A percentile compares a stretch with the other conserved stretches of the same genome.
Evolutionary conservation across 257 asterid species (phyloP).

Genomic region (Eustoma russellianum): DNA sequence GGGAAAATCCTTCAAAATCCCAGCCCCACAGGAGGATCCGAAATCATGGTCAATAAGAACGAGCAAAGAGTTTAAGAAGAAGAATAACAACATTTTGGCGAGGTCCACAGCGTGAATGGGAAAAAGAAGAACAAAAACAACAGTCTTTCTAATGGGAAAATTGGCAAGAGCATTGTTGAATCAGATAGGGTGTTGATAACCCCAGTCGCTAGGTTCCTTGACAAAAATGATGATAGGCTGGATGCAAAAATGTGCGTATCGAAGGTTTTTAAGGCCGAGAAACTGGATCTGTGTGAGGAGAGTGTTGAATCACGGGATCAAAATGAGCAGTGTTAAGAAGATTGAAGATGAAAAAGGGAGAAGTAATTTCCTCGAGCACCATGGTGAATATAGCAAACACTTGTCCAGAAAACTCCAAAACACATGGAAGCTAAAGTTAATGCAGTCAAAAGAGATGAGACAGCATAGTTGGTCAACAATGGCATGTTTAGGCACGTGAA

Average conservation of each 20-base stretch:
- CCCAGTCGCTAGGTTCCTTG: conserved; percentile 75
- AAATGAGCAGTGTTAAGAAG: too few relatives aligned
- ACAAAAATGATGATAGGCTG: conserved; percentile 59
- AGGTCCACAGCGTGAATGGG: conserved; percentile 61
- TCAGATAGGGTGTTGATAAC: conserved; percentile 67
- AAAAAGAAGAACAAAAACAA: conserved; percentile 68
- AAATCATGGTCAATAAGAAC: conserved; percentile 19
- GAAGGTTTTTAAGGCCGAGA: conserved; percentile 84
- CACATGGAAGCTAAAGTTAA: too few relatives aligned
- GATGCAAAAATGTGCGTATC: conserved; percentile 67
- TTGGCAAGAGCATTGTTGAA: conserved; percentile 24
- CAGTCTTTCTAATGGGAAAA: conserved; percentile 16
- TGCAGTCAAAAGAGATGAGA: too few relatives aligned
- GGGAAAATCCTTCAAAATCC: conserved; percentile 9
- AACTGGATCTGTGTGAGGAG: conserved; percentile 83
- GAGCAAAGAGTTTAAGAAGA: conserved; percentile 69
- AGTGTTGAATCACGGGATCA: conserved; percentile 82
- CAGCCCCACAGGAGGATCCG: not conserved
- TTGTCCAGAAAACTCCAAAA: too few relatives aligned
- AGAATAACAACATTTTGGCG: conserved; percentile 67
- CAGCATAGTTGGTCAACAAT: too few relatives aligned
- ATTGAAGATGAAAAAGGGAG: too few relatives aligned
- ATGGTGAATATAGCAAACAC: too few relatives aligned
- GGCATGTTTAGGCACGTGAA: too few relatives aligned
- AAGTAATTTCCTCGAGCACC: too few relatives aligned